Conservation (phyloP, 768 basidiomycete species). For the Melanogaster broomeanus region DNA sequence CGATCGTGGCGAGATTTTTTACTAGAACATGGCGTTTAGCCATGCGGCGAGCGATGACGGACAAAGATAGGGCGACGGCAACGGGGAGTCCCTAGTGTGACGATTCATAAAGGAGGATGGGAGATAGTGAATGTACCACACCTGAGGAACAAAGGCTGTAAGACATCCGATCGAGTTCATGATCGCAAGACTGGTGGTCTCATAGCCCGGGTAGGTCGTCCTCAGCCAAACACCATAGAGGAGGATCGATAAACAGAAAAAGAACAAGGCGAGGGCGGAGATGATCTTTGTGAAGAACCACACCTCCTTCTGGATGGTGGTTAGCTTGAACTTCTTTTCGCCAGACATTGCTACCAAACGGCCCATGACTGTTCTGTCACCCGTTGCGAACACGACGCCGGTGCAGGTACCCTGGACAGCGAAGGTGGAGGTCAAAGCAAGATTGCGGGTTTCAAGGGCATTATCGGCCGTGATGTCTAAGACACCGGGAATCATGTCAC, state of each 20-base stretch:
- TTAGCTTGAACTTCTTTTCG: conserved; percentile 44
- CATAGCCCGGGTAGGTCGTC: conserved; percentile 30
- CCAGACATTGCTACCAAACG: conserved; percentile 55
- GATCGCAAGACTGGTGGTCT: conserved; percentile 35
- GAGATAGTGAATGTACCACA: conserved; percentile 1
- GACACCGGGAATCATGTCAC: conserved; percentile 45
- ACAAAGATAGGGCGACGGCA: conserved; percentile 51
- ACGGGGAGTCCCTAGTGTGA: conserved; percentile 34
- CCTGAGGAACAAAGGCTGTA: conserved; percentile 44
- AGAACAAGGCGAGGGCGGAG: conserved; percentile 39
- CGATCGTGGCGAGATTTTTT: conserved; percentile 52
- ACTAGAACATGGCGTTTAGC: conserved; percentile 47
- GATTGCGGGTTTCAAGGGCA: conserved; percentile 45
- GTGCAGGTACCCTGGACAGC: conserved; percentile 42
- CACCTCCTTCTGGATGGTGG: conserved; percentile 48
- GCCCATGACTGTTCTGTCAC: conserved; percentile 47
- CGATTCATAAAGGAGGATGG: not conserved
- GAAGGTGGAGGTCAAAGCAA: conserved; percentile 48
- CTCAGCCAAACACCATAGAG: conserved; percentile 43
- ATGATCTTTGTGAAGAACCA: conserved; percentile 55
- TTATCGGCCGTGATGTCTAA: conserved; percentile 48
- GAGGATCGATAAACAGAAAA: conserved; percentile 42
- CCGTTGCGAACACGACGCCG: conserved; percentile 42
- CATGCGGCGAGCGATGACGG: conserved; percentile 48
- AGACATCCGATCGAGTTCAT: conserved; percentile 40